phyloP scores from a whole-genome alignment of 345 rosid genomes.

The Ceriops decandra region DNA sequence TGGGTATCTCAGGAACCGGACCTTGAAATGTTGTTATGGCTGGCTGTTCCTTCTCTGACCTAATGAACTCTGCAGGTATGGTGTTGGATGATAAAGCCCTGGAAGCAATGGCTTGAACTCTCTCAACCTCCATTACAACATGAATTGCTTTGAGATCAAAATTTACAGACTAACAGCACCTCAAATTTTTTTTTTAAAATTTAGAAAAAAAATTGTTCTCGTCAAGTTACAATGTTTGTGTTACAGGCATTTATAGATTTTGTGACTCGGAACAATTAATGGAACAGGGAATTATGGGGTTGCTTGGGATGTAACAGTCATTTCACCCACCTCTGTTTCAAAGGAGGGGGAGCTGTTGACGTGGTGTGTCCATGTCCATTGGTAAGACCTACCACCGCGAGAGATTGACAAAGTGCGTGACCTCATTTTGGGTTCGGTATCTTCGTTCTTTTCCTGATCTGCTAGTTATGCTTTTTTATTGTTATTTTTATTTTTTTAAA shows the following conservation, averaged over 20 bases:
- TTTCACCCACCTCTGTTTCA: neutral
- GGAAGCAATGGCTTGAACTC: constrained; percentile 14
- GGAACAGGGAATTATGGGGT: too few species aligned
- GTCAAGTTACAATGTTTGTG: too few species aligned
- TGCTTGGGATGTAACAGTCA: neutral
- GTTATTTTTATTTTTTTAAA: too few species aligned
- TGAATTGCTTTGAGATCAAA: too few species aligned
- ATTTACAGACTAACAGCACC: neutral
- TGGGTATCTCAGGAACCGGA: constrained; percentile 41
- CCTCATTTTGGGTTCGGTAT: too few species aligned
- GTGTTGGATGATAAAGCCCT: constrained; percentile 18
- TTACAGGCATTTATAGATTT: too few species aligned
- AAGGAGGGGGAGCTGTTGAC: neutral
- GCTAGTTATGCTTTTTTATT: too few species aligned
- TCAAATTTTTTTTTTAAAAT: neutral
- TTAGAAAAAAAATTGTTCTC: neutral
- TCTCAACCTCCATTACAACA: neutral
- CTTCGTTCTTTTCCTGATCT: too few species aligned
- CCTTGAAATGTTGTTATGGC: constrained; percentile 57
- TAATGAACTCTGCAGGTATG: constrained; percentile 63
- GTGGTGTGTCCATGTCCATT: neutral
- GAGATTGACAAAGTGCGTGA: too few species aligned
- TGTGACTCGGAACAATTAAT: too few species aligned
- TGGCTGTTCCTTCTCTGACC: constrained; percentile 67
- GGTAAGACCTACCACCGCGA: neutral